Conservation (phyloP, 2,329 filamentous ascomycete species). For the Sclerotinia trifoliorum region DNA sequence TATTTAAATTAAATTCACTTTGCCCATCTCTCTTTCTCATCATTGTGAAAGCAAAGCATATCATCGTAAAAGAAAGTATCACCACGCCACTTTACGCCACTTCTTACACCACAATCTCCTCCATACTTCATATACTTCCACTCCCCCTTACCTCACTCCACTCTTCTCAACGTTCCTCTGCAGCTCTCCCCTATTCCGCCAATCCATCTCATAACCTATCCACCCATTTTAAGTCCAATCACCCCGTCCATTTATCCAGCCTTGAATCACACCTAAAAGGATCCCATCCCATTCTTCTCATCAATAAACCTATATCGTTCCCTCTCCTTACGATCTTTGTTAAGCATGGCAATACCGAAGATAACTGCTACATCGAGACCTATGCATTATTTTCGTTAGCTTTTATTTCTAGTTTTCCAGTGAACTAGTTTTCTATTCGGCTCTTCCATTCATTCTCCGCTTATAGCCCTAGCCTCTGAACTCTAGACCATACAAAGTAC, state of each 20-base stretch:
- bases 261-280: conserved; percentile 44
- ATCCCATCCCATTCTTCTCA: conserved; percentile 65
- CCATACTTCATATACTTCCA: too few species aligned
- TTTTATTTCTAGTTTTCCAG: neutral
- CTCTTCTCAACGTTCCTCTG: neutral
- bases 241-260: neutral
- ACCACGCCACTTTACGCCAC: too few species aligned
- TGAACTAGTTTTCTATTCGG: too few species aligned
- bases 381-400: conserved; percentile 30
- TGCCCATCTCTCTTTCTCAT: neutral
- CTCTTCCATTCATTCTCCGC: too few species aligned
- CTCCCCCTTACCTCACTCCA: neutral
- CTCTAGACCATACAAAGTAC: neutral
- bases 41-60: neutral
- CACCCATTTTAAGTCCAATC: neutral
- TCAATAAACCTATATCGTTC: conserved; percentile 78
- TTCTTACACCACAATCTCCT: neutral
- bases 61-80: neutral
- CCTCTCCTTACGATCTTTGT: conserved; percentile 78
- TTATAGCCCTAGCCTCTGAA: too few species aligned
- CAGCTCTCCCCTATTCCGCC: neutral
- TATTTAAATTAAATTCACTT: neutral
- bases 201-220: neutral
- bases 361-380: conserved; percentile 50
- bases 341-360: conserved; percentile 69